Evolutionary conservation across 2,329 filamentous ascomycete species (phyloP).

Genomic region (Gnomoniopsis smithogilvyi): DNA sequence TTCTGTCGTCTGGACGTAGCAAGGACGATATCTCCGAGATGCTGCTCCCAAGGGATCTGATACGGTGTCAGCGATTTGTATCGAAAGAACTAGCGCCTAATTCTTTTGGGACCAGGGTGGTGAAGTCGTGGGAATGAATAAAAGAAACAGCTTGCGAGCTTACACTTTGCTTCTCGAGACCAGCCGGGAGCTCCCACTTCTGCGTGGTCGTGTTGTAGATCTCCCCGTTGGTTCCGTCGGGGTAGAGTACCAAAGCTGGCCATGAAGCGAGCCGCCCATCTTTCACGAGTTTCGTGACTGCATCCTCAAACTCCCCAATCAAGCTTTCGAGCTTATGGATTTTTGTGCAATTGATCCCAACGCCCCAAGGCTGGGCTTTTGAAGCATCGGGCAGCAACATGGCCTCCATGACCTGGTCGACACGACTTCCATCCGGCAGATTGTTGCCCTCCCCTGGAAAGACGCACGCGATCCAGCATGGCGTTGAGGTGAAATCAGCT

Average conservation of each 20-base stretch:
- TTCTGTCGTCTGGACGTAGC: slow-evolving; percentile 31
- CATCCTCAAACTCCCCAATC: slow-evolving; percentile 52
- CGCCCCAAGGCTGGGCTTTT: slow-evolving; percentile 48
- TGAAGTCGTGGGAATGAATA: background rate
- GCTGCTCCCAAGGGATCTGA: slow-evolving; percentile 42
- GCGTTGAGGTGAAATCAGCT: slow-evolving; percentile 22
- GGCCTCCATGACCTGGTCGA: slow-evolving; percentile 37
- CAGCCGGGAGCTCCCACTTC: slow-evolving; percentile 50
- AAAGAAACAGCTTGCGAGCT: slow-evolving; percentile 9
- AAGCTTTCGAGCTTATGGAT: slow-evolving; percentile 57
- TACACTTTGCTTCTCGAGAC: slow-evolving; percentile 23
- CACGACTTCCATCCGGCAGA: slow-evolving; percentile 54
- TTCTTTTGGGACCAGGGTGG: background rate
- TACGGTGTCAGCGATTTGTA: background rate
- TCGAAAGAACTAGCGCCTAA: background rate
- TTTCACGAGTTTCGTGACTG: slow-evolving; percentile 35
- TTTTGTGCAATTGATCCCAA: slow-evolving; percentile 69
- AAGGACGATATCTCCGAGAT: slow-evolving; percentile 39
- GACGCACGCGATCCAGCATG: slow-evolving; percentile 61
- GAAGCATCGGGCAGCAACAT: slow-evolving; percentile 31
- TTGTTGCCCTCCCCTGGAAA: slow-evolving; percentile 52
- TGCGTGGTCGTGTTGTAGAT: slow-evolving; percentile 63
- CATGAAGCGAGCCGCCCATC: slow-evolving; percentile 32
- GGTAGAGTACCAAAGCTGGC: slow-evolving; percentile 62
- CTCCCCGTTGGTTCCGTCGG: slow-evolving; percentile 66